Base-by-base conservation (phyloP, 1,139 yeast genomes). In the Pichia sp. region DNA sequence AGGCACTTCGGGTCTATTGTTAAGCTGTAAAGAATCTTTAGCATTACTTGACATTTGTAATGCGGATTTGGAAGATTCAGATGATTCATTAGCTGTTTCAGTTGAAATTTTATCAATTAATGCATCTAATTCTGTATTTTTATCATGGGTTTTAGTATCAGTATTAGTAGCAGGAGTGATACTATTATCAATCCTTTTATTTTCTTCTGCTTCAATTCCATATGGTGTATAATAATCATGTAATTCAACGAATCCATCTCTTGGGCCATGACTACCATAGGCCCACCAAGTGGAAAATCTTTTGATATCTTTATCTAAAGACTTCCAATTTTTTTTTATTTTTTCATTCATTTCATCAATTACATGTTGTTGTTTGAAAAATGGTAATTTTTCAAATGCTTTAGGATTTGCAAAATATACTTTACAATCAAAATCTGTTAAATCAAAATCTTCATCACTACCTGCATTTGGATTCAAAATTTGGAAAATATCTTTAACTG, bases 231-330 rank as follows among this genome's bases (percentile, higher is more conserved):
- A 70, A 46, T 62, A 58, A 1, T 70, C 67, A 45, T 68, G 67
- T 71, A 83, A 70, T 53, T 69, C 68, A 13, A 66, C 63, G 56
- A 82, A 79, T 18, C 79, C 76, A 52, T 80, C 84, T 55, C 88
- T 72, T 1, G 76, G 79, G 0, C 86, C 88, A 77, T 84, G 80
- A 55, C 81, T 72, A 2, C 87, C 87, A 64, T 81, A 83, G 0
- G 82, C 75, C 45, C 82, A 75, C 67, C 73, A 82, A 61, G 80
- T 80, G 1, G 80, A 75, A 59, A 81, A 70, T 53, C 72, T 64
- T 60, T 81, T 82, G 47, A 75, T 77, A 46, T 75, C 70, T 22
- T 54, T 51, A 9, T 74, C 67, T 51, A 82, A 62, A 47, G 71
- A 70, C 9, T 64, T 64, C 88, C 88, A 83, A 50, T 75, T 74